Evolutionary conservation across 78 protist genomes (phyloP).

Genomic region (Dictyostelium firmibasis): DNA sequence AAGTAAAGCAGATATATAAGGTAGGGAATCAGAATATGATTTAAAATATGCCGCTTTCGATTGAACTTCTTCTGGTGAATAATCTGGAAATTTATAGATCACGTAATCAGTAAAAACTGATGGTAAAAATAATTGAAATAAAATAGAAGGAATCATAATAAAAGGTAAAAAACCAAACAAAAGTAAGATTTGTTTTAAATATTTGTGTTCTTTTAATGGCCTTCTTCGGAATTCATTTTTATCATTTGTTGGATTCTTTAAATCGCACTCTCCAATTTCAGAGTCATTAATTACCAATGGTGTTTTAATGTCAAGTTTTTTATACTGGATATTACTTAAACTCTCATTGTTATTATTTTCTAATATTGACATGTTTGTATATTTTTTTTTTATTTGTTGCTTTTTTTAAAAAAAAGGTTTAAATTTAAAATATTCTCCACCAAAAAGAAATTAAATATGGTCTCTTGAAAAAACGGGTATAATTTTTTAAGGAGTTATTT

Average conservation of each 20-base stretch:
- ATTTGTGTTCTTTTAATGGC: not conserved
- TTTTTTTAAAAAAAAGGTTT: too few relatives aligned
- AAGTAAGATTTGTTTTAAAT: not conserved
- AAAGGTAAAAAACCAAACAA: not conserved
- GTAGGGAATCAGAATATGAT: not conserved
- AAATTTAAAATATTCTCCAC: too few relatives aligned
- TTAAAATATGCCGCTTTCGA: not conserved
- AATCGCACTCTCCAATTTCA: not conserved
- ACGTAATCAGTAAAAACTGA: conserved; percentile 5
- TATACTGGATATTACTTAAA: not conserved
- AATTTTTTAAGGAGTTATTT: too few relatives aligned
- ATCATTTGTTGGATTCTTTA: not conserved
- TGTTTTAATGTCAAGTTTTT: not conserved
- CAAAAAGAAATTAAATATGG: too few relatives aligned
- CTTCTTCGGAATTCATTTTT: not conserved
- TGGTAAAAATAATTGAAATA: not conserved
- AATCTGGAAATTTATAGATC: not conserved
- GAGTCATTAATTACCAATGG: not conserved
- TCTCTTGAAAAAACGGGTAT: too few relatives aligned
- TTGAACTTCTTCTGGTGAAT: not conserved
- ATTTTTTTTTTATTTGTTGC: too few relatives aligned
- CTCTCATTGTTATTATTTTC: not conserved
- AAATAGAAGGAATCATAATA: not conserved
- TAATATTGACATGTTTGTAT: not conserved
- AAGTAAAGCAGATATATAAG: not conserved